phyloP scores from a whole-genome alignment of 441 rosid genomes.

The Geranium incanum region DNA sequence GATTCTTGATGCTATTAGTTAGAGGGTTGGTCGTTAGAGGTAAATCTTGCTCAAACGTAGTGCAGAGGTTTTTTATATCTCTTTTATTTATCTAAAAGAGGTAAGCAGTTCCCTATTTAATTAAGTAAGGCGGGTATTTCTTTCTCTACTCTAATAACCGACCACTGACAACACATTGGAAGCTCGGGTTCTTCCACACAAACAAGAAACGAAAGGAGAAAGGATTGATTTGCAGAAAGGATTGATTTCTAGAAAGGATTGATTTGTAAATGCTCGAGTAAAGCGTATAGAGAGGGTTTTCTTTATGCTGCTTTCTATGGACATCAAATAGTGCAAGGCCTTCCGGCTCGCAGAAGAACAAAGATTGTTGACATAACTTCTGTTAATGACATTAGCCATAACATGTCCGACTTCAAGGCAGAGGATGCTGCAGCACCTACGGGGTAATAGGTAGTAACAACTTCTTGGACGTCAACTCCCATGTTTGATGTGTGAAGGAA shows the following conservation, averaged over 20 bases:
- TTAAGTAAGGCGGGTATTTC: no score
- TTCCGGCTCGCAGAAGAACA: conserved; percentile 24
- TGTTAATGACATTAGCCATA: conserved; percentile 26
- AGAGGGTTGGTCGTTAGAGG: no score
- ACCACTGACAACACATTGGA: conserved; percentile 40
- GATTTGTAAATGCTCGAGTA: conserved; percentile 13
- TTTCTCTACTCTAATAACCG: conserved; percentile 14
- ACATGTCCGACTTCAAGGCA: conserved; percentile 24
- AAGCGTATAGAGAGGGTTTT: no score
- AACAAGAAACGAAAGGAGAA: conserved; percentile 39
- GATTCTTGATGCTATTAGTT: no score
- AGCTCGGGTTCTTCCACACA: conserved; percentile 37
- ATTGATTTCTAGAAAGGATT: no score
- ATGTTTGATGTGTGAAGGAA: conserved; percentile 12
- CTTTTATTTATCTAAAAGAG: no score
- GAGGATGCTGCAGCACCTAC: conserved; percentile 15
- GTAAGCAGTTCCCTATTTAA: no score
- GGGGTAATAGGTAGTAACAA: conserved; percentile 11
- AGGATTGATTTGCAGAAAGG: no score
- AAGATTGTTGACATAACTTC: conserved; percentile 21
- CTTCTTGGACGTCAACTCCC: conserved; percentile 17
- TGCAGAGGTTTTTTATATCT: no score
- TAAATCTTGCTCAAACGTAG: no score
- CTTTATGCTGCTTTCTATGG: no score
- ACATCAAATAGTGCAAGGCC: conserved; percentile 26